Evolutionary conservation across 2,329 filamentous ascomycete species (phyloP).

Genomic region (Diaporthe aspalathi): DNA sequence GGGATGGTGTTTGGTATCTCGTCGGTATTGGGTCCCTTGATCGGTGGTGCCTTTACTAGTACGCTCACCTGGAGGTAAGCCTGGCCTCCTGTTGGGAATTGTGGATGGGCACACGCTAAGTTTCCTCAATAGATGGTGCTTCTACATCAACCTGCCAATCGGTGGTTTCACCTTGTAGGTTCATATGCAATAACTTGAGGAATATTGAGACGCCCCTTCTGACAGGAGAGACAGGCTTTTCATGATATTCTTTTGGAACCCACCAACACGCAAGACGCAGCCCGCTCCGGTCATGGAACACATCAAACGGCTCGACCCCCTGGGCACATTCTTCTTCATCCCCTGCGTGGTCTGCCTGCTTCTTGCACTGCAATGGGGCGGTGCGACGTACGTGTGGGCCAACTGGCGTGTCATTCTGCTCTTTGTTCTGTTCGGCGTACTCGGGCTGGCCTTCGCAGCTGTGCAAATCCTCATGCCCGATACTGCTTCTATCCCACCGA

Average conservation of each 20-base stretch:
- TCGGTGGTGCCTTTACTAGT: constrained; percentile 65
- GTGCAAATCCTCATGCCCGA: constrained; percentile 66
- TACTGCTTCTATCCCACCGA: constrained; percentile 66
- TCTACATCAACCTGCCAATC: constrained; percentile 69
- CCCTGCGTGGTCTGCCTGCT: constrained; percentile 70
- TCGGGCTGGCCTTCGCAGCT: constrained; percentile 58
- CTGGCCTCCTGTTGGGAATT: background rate
- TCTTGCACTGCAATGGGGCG: constrained; percentile 73
- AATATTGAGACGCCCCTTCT: background rate
- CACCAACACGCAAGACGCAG: constrained; percentile 49
- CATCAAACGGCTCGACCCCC: constrained; percentile 65
- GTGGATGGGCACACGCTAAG: background rate
- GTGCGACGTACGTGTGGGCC: constrained; percentile 63
- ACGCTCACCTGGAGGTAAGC: constrained; percentile 59
- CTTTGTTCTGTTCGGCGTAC: constrained; percentile 62
- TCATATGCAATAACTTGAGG: too few relatives aligned
- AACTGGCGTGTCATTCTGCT: constrained; percentile 65
- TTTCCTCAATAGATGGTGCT: constrained; percentile 59
- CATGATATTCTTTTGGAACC: constrained; percentile 61
- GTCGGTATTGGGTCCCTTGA: constrained; percentile 63
- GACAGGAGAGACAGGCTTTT: constrained; percentile 45
- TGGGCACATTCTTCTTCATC: constrained; percentile 70
- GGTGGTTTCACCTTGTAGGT: constrained; percentile 59
- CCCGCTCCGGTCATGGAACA: constrained; percentile 54
- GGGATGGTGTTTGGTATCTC: constrained; percentile 67